Evolutionary conservation across 2,329 filamentous ascomycete species (phyloP).

Genomic region (Aspergillus fischeri): DNA sequence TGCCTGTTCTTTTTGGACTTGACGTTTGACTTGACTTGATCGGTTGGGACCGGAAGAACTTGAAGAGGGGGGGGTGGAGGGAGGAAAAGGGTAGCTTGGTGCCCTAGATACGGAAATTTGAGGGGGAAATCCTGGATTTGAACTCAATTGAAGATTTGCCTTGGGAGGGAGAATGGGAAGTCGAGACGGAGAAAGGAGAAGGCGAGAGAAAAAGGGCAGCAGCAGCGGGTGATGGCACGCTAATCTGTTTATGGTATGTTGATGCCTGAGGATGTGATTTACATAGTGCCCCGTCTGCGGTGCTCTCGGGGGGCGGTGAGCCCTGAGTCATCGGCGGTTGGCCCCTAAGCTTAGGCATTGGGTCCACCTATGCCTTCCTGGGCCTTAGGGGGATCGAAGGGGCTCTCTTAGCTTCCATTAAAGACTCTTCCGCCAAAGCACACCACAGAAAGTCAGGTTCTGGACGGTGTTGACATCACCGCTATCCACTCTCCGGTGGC

Average conservation of each 20-base stretch:
- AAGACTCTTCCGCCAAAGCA: too few species aligned
- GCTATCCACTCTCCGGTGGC: not conserved
- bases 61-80: conserved; percentile 61
- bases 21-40: conserved; percentile 6
- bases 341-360: not conserved
- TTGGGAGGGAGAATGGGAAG: conserved; percentile 20
- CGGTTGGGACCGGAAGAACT: conserved; percentile 30
- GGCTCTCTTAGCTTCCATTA: not conserved
- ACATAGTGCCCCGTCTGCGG: not conserved
- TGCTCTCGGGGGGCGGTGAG: not conserved
- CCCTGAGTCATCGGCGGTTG: not conserved
- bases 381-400: not conserved
- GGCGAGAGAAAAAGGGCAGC: conserved; percentile 21
- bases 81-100: conserved; percentile 74
- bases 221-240: conserved; percentile 10
- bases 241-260: conserved; percentile 6
- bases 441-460: not conserved
- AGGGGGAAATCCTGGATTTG: conserved; percentile 19
- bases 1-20: conserved; percentile 22
- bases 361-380: not conserved
- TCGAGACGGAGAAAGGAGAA: conserved; percentile 20
- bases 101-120: conserved; percentile 64
- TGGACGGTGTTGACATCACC: not conserved
- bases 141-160: conserved; percentile 18
- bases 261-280: conserved; percentile 3